These are phyloP conservation scores for Nicotiana undulata DNA, from an alignment of 257 asterid species.

Conservation along the genomic window DNA sequence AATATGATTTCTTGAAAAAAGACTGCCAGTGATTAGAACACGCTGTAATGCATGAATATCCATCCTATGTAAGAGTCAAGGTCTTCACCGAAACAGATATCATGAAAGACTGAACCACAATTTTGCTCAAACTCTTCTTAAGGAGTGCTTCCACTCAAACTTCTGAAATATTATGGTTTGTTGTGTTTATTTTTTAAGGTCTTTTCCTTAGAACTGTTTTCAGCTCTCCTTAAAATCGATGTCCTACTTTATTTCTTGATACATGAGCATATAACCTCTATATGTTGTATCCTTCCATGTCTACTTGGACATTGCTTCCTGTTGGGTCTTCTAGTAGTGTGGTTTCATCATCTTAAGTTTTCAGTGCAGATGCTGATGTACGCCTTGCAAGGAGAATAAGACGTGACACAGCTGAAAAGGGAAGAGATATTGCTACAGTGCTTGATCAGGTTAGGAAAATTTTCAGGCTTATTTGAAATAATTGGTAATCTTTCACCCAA, in stretches of 20 bases:
- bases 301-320: slow-evolving; percentile 2
- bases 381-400: slow-evolving; percentile 95
- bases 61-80: not conserved
- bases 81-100: not conserved
- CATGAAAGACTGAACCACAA: not conserved
- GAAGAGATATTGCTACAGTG: slow-evolving; percentile 76
- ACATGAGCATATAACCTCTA: not conserved
- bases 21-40: not conserved
- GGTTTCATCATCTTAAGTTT: slow-evolving; percentile 29
- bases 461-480: not conserved
- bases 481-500: not conserved
- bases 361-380: slow-evolving; percentile 96
- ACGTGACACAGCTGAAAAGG: slow-evolving; percentile 91
- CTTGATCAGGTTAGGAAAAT: slow-evolving; percentile 78
- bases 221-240: not conserved
- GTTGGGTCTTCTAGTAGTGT: slow-evolving; percentile 18
- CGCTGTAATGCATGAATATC: not conserved
- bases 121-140: not conserved
- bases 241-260: not conserved
- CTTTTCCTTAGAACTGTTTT: not conserved
- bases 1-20: not conserved
- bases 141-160: not conserved
- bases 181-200: not conserved
- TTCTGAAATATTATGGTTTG: not conserved
- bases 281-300: not conserved